A percentile compares a stretch with the other conserved stretches of the same genome.
Evolutionary conservation across 2,329 filamentous ascomycete genomes (phyloP).

Genomic region (Fusarium mangiferae): DNA sequence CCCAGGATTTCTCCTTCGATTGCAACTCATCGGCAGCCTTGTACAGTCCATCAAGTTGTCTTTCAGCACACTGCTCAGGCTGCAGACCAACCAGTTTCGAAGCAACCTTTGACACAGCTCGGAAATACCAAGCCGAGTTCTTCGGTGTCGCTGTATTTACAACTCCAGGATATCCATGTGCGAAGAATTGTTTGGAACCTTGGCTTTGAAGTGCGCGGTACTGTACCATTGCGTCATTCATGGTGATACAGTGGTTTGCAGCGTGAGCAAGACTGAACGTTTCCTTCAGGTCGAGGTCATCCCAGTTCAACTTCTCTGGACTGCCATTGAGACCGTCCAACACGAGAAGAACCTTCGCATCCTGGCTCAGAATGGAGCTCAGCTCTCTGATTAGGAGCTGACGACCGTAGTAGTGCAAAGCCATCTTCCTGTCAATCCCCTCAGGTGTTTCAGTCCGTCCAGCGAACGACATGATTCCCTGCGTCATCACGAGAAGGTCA

Average conservation of each 20-base stretch:
- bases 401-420: constrained; percentile 57
- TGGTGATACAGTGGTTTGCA: constrained; percentile 51
- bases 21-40: constrained; percentile 16
- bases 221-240: constrained; percentile 54
- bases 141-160: constrained; percentile 41
- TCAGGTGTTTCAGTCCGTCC: constrained; percentile 55
- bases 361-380: constrained; percentile 47
- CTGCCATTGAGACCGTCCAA: constrained; percentile 46
- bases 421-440: constrained; percentile 57
- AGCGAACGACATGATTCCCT: constrained; percentile 50
- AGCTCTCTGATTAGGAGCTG: constrained; percentile 57
- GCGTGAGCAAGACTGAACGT: constrained; percentile 48
- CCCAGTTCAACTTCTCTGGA: constrained; percentile 49
- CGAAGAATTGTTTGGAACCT: constrained; percentile 43
- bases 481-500: constrained; percentile 53
- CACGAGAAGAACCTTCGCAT: constrained; percentile 53
- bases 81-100: constrained; percentile 42
- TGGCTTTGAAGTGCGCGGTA: constrained; percentile 37
- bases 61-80: constrained; percentile 44
- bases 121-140: constrained; percentile 33
- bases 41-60: constrained; percentile 40
- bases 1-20: constrained; percentile 39
- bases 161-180: constrained; percentile 53
- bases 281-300: constrained; percentile 53
- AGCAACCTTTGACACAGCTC: constrained; percentile 44